Base-by-base conservation (phyloP, 2,329 filamentous ascomycete genomes). In the Aspergillus brunneoviolaceus region DNA sequence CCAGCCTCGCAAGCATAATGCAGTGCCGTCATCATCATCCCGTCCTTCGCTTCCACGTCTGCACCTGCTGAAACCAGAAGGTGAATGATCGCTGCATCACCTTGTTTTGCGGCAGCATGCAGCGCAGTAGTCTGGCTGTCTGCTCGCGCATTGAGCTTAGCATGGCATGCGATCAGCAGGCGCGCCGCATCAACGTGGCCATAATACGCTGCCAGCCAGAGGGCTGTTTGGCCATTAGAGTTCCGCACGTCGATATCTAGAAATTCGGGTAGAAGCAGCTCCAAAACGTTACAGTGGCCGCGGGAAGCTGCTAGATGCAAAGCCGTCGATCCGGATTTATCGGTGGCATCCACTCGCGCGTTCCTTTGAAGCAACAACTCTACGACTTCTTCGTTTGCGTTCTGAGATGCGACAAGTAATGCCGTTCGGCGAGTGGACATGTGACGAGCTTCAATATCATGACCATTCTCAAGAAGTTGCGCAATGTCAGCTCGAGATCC, bases 391-490 rank as follows among this genome's bases (percentile, higher is more conserved):
- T 73, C 72, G 31, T 74, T 73, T 10, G 75, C 76, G 62, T 75
- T 77, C 58, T 78, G 75, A 6, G 74, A 69, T 52, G 76, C 76
- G 47, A 78, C 74, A 5, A 74, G 64, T 12, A 78, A 68, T 14
- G 76, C 75, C 45, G 70, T 78, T 51, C 74, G 66, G n/a, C 70
- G 68, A 2, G 74, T 72, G 49, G 63, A 55, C 10, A 65, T 53
- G 60, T 77, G 72, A 7, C 69, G 60, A 49, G 66, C 58, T 60
- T 75, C 70, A n/a, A 74, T 66, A 53, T 72, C 64, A 60, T 66
- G 66, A 3, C 72, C 70, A 25, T 60, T 68, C n/a, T 68, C 67
- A 27, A 75, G 67, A 7, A 77, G 65, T 49, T 67, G 65, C 63
- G 75, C 70, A 45, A 76, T 65, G 52, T 78, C 74, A 12, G 68